Conservation (phyloP, 176 grass and related monocot species). For the Zoysia japonica region DNA sequence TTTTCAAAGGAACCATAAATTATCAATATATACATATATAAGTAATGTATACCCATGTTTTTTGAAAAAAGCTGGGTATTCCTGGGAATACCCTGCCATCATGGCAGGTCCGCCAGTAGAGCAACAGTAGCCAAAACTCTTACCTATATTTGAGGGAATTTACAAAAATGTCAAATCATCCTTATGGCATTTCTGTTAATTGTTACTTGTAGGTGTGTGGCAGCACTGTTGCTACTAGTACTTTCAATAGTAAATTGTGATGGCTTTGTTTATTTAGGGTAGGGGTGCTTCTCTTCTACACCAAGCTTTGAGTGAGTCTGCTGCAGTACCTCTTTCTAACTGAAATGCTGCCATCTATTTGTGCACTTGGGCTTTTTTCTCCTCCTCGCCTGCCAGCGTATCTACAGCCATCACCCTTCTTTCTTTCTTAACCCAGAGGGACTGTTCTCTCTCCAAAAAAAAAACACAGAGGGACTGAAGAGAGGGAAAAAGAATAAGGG, state of each 20-base stretch:
- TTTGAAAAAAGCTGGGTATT: too few species aligned
- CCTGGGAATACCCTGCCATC: too few species aligned
- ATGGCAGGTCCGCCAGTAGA: too few species aligned
- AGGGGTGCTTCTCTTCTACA: constrained; percentile 91
- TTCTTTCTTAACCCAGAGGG: constrained; percentile 20
- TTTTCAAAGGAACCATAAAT: too few species aligned
- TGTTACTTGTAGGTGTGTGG: constrained; percentile 11
- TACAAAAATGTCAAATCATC: background rate
- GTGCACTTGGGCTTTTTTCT: constrained; percentile 52
- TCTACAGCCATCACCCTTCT: constrained; percentile 40
- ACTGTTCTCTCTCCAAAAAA: too few species aligned
- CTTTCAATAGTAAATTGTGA: constrained; percentile 46
- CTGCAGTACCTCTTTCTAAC: constrained; percentile 56
- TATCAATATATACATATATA: too few species aligned
- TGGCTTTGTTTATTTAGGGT: constrained; percentile 45
- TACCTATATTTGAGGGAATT: background rate
- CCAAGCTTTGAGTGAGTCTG: constrained; percentile 76
- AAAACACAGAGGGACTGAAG: background rate
- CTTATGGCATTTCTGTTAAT: background rate
- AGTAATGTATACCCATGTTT: too few species aligned
- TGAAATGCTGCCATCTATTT: constrained; percentile 70
- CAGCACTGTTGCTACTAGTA: constrained; percentile 38
- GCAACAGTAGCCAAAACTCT: too few species aligned
- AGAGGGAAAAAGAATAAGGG: background rate
- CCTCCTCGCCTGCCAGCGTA: constrained; percentile 52